Base-by-base conservation (phyloP, 2,329 filamentous ascomycete species). In the Colletotrichum kahawae region DNA sequence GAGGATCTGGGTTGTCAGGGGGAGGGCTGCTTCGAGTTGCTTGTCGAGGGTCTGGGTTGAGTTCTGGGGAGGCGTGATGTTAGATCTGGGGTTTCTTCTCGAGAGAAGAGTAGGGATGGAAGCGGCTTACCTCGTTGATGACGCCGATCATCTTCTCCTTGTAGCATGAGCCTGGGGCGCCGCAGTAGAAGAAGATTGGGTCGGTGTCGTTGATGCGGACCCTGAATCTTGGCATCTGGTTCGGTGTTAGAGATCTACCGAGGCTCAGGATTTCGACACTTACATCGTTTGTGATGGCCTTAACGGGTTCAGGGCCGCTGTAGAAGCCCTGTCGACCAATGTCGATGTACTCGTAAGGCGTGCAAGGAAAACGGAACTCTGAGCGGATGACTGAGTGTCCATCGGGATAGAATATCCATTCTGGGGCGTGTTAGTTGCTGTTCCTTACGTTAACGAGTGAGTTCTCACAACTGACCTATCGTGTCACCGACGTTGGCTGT, bases 111-210 rank as follows among this genome's bases (percentile, higher is more conserved):
- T 24, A 24, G 24, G 31, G 62, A n/a, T 6, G 10, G 33, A 24
- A 34, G 7, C 31, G 24, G 72, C 86, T 75, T 85, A 92, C 90
- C 8, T 92, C 90, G 79, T 96, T 96, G 78, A 96, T 93, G 2
- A 91, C 93, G 4, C 94, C 94, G 18, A 96, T 89, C 94, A 96
- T 96, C 27, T 90, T 88, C 57, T 93, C 88, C 4, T 84, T 82
- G 4, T 88, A 87, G 79, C 94, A 96, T 3, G 93, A 94, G 1
- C 87, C 88, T 0, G 91, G 88, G 0, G 93, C 93, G 0, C 92
- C 90, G 77, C 93, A 95, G 82, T 95, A 95, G 82, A 90, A 94
- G 81, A 93, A 94, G 18, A 92, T 89, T 0, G 93, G 92, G 27
- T 89, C 82, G 0, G 91, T 92, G 77, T 92, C 86, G 78, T 93